These are phyloP conservation scores for Eucalyptus pauciflora DNA, from an alignment of 345 rosid genomes.

Conservation along the genomic window DNA sequence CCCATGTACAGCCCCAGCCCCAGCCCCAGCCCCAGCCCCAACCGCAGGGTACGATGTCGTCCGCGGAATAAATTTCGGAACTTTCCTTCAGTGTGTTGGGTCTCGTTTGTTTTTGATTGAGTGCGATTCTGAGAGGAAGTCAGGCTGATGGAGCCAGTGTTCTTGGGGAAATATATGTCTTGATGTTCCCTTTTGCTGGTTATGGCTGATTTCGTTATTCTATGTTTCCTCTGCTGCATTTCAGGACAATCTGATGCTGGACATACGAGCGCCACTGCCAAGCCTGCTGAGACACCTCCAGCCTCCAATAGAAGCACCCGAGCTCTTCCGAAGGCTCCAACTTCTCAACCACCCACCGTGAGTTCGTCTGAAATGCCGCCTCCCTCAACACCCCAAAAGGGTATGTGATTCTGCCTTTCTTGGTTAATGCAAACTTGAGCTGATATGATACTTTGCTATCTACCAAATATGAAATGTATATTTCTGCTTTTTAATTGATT, in stretches of 20 bases:
- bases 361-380: slow-evolving; percentile 19
- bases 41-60: slow-evolving; percentile 36
- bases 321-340: slow-evolving; percentile 71
- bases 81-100: not conserved
- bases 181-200: not conserved
- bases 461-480: not conserved
- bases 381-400: slow-evolving; percentile 35
- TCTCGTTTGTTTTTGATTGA: not conserved
- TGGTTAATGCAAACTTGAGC: not conserved
- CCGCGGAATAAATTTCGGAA: not conserved
- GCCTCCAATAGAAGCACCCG: slow-evolving; percentile 24
- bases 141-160: not conserved
- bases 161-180: not conserved
- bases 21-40: slow-evolving; percentile 28
- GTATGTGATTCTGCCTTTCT: slow-evolving; percentile 8
- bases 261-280: slow-evolving; percentile 13
- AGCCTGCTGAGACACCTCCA: slow-evolving; percentile 24
- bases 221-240: not conserved
- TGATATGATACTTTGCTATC: not conserved
- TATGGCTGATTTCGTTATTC: not conserved
- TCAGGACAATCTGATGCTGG: slow-evolving; percentile 41
- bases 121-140: not conserved
- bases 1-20: slow-evolving; percentile 21
- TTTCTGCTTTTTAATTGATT: not conserved
- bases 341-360: slow-evolving; percentile 63